A percentile compares a stretch with the other conserved stretches of the same genome.
Evolutionary conservation across 345 rosid genomes (phyloP).

Genomic region (Clausena lansium): DNA sequence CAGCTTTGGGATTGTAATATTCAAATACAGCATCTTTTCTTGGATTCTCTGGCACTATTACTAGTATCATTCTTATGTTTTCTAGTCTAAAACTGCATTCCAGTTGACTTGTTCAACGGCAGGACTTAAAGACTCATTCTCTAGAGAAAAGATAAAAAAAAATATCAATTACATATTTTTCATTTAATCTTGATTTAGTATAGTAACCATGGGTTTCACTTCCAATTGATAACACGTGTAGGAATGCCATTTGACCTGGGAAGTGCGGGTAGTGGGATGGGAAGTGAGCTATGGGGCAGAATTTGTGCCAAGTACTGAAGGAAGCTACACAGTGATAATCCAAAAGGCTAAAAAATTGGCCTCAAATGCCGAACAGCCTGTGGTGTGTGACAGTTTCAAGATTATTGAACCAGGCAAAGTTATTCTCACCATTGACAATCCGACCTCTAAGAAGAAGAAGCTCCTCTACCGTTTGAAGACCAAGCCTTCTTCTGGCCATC

Average conservation of each 20-base stretch:
- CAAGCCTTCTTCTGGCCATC: conserved; percentile 31
- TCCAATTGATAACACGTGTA: conserved; percentile 19
- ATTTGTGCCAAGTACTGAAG: conserved; percentile 63
- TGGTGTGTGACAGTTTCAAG: conserved; percentile 61
- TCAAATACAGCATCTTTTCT: background rate
- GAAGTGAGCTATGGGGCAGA: conserved; percentile 76
- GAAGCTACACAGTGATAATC: conserved; percentile 68
- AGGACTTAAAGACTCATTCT: background rate
- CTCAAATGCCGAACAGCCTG: conserved; percentile 43
- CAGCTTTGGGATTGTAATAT: background rate
- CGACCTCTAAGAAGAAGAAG: conserved; percentile 80
- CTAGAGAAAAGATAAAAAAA: background rate
- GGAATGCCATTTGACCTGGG: conserved; percentile 62
- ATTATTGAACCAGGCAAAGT: conserved; percentile 67
- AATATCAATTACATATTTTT: too few relatives aligned
- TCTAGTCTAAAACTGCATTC: background rate
- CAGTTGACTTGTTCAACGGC: background rate
- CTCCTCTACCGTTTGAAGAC: conserved; percentile 78
- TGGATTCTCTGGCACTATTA: background rate
- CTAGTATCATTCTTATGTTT: background rate
- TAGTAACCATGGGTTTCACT: background rate
- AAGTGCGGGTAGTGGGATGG: conserved; percentile 75
- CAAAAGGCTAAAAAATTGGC: conserved; percentile 55
- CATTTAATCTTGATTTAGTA: background rate
- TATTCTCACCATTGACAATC: conserved; percentile 70